These are phyloP conservation scores for Gracilaria caudata DNA, from an alignment of 23 red algal genomes.

Conservation along the genomic window DNA sequence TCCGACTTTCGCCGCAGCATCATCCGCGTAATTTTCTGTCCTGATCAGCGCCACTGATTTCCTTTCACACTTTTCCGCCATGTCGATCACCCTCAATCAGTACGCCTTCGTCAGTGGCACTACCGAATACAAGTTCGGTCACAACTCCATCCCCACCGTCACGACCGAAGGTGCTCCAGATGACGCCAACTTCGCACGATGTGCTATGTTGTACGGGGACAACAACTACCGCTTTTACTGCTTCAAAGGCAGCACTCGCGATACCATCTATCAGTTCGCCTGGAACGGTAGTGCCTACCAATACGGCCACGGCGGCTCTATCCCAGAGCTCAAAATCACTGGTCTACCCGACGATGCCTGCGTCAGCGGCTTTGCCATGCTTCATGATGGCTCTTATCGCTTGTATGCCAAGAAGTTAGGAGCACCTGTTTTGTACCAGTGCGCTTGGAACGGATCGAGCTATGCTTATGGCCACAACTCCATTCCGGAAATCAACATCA, in stretches of 20 bases:
- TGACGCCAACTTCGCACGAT: background rate
- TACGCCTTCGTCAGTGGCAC: background rate
- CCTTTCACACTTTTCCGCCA: background rate
- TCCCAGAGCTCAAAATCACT: conserved; percentile 1
- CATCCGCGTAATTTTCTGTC: background rate
- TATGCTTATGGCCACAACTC: conserved; percentile 13
- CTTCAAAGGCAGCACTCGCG: conserved; percentile 12
- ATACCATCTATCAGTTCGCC: conserved; percentile 13
- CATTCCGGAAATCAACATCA: background rate
- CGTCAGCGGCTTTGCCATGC: background rate
- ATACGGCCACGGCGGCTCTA: background rate
- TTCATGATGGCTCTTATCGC: conserved; percentile 9
- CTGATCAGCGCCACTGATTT: too few species aligned
- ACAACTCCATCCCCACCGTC: conserved; percentile 5
- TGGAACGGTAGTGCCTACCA: conserved; percentile 16
- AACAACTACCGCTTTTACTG: conserved; percentile 19
- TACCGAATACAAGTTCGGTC: background rate
- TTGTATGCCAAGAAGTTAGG: background rate
- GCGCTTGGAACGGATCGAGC: conserved; percentile 9
- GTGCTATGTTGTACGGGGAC: conserved; percentile 5
- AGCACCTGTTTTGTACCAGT: background rate
- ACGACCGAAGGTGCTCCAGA: background rate
- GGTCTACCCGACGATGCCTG: background rate
- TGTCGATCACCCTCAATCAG: background rate
- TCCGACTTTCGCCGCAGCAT: background rate